Conservation (phyloP, 208 protist species). For the Leishmania braziliensis region DNA sequence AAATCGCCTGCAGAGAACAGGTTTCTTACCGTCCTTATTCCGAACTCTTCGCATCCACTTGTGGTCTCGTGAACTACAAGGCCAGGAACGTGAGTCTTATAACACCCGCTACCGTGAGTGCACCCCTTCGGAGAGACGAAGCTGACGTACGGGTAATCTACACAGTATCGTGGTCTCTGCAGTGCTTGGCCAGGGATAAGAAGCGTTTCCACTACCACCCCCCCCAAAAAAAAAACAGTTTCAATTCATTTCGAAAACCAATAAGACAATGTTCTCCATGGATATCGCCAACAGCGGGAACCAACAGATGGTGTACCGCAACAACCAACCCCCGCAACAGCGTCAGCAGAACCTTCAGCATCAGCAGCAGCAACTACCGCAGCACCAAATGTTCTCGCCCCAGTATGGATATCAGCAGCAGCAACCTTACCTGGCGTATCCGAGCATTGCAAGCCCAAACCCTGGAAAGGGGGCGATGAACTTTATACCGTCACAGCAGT, state of each 20-base stretch:
- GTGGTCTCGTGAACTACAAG: too few species aligned
- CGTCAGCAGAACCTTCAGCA: conserved; percentile 15
- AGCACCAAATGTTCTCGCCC: conserved; percentile 13
- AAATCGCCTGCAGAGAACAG: too few species aligned
- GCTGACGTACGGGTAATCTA: not conserved
- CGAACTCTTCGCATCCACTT: too few species aligned
- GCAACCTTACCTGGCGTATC: conserved; percentile 25
- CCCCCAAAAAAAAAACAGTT: not conserved
- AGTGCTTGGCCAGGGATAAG: not conserved
- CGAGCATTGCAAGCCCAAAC: conserved; percentile 12
- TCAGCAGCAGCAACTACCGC: conserved; percentile 25
- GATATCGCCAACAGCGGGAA: conserved; percentile 38
- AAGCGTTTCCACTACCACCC: too few species aligned
- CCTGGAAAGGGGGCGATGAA: conserved; percentile 19
- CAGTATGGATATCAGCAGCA: conserved; percentile 27
- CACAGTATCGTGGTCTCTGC: not conserved
- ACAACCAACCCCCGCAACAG: conserved; percentile 26
- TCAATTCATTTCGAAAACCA: not conserved
- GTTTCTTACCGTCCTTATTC: too few species aligned
- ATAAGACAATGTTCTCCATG: conserved; percentile 31
- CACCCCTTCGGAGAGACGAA: too few species aligned
- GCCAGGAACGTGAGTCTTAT: too few species aligned
- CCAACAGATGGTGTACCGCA: conserved; percentile 39
- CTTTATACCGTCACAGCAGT: conserved; percentile 18
- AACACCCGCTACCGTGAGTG: too few species aligned